Conservation (phyloP, 2,329 filamentous ascomycete genomes). For the Cordyceps javanica region DNA sequence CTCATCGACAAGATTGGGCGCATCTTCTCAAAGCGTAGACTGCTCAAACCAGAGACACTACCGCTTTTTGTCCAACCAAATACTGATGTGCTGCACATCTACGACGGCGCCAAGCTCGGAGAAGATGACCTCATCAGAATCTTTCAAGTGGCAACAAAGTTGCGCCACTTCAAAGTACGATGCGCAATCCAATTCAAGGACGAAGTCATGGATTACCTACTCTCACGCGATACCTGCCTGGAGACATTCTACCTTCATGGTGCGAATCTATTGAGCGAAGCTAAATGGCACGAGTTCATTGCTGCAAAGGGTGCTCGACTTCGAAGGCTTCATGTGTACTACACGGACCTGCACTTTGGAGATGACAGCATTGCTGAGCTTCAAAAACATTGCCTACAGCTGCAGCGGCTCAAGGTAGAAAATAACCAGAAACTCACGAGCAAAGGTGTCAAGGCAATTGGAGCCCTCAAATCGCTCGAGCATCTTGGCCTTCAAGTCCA, state of each 20-base stretch:
- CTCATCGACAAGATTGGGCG: conserved; percentile 54
- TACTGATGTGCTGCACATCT: conserved; percentile 47
- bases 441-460: conserved; percentile 59
- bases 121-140: conserved; percentile 74
- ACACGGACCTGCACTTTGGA: conserved; percentile 75
- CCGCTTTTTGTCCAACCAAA: conserved; percentile 50
- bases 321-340: conserved; percentile 68
- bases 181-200: conserved; percentile 94
- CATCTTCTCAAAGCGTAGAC: conserved; percentile 53
- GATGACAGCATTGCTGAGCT: conserved; percentile 63
- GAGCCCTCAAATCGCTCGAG: conserved; percentile 55
- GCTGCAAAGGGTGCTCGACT: conserved; percentile 58
- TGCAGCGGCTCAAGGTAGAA: conserved; percentile 72
- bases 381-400: conserved; percentile 55
- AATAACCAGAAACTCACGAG: conserved; percentile 71
- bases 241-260: conserved; percentile 73
- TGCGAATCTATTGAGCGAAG: conserved; percentile 73
- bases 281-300: conserved; percentile 68
- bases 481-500: conserved; percentile 70
- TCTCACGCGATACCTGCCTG: conserved; percentile 63
- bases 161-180: conserved; percentile 67
- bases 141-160: conserved; percentile 64
- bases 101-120: conserved; percentile 58
- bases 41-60: conserved; percentile 48
- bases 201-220: conserved; percentile 71